Evolutionary conservation across 176 grass and related monocot species (phyloP).

Genomic region (Ampelocalamus luodianensis): DNA sequence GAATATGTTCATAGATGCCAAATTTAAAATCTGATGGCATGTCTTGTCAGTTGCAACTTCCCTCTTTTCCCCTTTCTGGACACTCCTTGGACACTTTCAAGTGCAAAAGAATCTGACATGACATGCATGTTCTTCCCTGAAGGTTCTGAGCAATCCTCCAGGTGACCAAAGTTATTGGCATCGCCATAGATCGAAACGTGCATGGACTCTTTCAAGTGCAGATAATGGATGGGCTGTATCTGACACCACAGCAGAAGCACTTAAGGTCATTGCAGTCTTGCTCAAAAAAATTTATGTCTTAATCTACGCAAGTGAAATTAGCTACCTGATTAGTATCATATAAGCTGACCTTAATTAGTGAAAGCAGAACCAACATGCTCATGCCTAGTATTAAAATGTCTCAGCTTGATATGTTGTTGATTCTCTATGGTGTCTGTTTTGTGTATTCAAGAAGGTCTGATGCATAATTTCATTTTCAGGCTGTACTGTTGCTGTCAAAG

Average conservation of each 20-base stretch:
- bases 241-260: conserved; percentile 61
- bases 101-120: not conserved
- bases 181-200: conserved; percentile 60
- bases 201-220: conserved; percentile 64
- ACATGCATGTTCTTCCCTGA: not conserved
- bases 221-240: conserved; percentile 67
- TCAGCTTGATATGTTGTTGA: not conserved
- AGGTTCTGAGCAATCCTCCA: conserved; percentile 58
- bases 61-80: no score
- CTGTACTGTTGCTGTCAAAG: conserved; percentile 50
- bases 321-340: not conserved
- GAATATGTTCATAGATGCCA: not conserved
- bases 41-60: conserved; percentile 1
- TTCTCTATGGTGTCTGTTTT: not conserved
- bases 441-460: not conserved
- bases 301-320: not conserved
- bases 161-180: conserved; percentile 60
- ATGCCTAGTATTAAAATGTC: not conserved
- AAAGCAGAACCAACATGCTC: not conserved
- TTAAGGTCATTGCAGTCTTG: conserved; percentile 45
- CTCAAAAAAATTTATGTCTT: not conserved
- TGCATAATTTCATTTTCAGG: conserved; percentile 40
- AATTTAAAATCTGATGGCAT: conserved; percentile 9
- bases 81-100: no score
- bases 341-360: not conserved